A percentile compares a stretch with the other conserved stretches of the same genome.
Evolutionary conservation across 2,329 filamentous ascomycete genomes (phyloP).

Genomic region (Alternaria rosae): DNA sequence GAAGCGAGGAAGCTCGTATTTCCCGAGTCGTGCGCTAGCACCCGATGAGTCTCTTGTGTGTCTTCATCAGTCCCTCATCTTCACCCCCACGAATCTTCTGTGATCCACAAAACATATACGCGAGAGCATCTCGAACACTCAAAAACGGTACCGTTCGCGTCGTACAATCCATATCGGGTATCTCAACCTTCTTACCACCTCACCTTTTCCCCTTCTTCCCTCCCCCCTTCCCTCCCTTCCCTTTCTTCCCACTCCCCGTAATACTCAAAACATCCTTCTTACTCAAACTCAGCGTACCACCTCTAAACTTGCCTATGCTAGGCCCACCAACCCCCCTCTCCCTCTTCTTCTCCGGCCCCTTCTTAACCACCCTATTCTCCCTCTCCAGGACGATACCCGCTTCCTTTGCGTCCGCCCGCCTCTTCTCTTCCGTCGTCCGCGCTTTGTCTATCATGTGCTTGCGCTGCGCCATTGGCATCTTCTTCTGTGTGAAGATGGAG

Average conservation of each 20-base stretch:
- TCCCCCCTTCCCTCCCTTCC: conserved; percentile 40
- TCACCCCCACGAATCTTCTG: not conserved
- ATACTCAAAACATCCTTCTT: conserved; percentile 78
- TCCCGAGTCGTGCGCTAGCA: not conserved
- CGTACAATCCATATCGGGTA: not conserved
- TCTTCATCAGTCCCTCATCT: not conserved
- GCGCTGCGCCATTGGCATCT: conserved; percentile 87
- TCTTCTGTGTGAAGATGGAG: conserved; percentile 78
- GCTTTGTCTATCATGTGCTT: conserved; percentile 82
- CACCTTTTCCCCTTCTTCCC: conserved; percentile 16
- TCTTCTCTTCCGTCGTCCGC: conserved; percentile 69
- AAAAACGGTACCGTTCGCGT: not conserved
- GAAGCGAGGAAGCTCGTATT: not conserved
- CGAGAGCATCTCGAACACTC: not conserved
- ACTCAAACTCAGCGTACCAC: conserved; percentile 80
- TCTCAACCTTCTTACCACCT: not conserved
- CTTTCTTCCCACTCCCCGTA: conserved; percentile 60
- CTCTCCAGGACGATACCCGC: conserved; percentile 89
- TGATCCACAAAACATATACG: not conserved
- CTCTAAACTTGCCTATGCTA: conserved; percentile 78
- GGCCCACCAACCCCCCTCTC: conserved; percentile 75
- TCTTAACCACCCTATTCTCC: conserved; percentile 46
- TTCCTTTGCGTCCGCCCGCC: conserved; percentile 82
- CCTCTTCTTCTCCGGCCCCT: conserved; percentile 59
- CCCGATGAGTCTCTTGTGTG: no score